A percentile compares a stretch with the other conserved stretches of the same genome.
phyloP scores from a whole-genome alignment of 2,329 filamentous ascomycete species.

The Fusarium papillatum region DNA sequence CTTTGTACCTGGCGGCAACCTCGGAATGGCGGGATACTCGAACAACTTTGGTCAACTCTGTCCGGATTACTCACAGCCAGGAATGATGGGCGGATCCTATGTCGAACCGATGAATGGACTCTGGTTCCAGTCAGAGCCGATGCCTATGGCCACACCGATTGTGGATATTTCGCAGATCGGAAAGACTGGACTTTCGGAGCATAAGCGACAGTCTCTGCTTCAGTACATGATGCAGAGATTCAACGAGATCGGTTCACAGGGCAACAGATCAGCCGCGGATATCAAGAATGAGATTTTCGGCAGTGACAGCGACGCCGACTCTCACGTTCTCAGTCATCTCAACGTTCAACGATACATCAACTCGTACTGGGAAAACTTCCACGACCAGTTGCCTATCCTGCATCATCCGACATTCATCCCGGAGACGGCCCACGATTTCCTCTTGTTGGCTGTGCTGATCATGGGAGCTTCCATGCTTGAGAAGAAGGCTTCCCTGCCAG shows the following conservation, averaged over 20 bases:
- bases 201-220: slow-evolving; percentile 44
- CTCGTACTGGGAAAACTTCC: slow-evolving; percentile 46
- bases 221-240: slow-evolving; percentile 47
- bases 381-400: slow-evolving; percentile 44
- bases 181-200: slow-evolving; percentile 42
- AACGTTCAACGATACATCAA: slow-evolving; percentile 44
- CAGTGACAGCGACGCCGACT: slow-evolving; percentile 42
- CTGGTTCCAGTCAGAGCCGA: slow-evolving; percentile 45
- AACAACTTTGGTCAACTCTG: slow-evolving; percentile 46
- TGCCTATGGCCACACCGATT: slow-evolving; percentile 39
- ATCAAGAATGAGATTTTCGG: slow-evolving; percentile 47
- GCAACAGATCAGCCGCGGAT: slow-evolving; percentile 43
- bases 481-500: slow-evolving; percentile 32
- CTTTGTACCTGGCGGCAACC: slow-evolving; percentile 39
- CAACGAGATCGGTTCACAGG: slow-evolving; percentile 45
- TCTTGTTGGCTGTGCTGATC: slow-evolving; percentile 43
- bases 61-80: slow-evolving; percentile 42
- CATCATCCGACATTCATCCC: slow-evolving; percentile 44
- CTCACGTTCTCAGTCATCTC: slow-evolving; percentile 40
- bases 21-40: slow-evolving; percentile 42
- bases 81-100: slow-evolving; percentile 41
- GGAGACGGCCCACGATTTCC: slow-evolving; percentile 44
- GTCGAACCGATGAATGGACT: slow-evolving; percentile 45
- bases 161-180: slow-evolving; percentile 41
- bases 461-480: slow-evolving; percentile 47